Evolutionary conservation across 108 stramenopile species (phyloP).

Genomic region (Chaetoceros muelleri): DNA sequence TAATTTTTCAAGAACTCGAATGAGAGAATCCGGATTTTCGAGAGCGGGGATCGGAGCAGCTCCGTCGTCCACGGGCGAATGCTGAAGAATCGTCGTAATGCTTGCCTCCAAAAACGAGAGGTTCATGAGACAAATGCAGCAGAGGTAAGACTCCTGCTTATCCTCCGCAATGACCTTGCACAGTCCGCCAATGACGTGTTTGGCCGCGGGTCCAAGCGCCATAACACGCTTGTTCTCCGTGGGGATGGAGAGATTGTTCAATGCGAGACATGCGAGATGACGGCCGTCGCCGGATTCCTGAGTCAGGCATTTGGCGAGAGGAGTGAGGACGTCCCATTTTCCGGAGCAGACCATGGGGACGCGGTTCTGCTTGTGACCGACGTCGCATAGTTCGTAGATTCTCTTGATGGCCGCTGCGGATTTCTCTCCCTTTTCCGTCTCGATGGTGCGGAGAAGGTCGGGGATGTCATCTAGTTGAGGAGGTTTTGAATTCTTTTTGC

Average conservation of each 20-base stretch:
- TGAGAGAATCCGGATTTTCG: conserved; percentile 72
- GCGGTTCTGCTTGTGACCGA: conserved; percentile 90
- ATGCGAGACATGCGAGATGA: conserved; percentile 79
- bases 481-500: conserved; percentile 35
- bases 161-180: conserved; percentile 87
- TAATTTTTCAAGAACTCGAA: conserved; percentile 74
- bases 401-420: conserved; percentile 82
- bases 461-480: conserved; percentile 86
- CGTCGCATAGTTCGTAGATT: conserved; percentile 86
- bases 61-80: conserved; percentile 63
- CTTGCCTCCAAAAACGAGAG: conserved; percentile 86
- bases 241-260: conserved; percentile 90
- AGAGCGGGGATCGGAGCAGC: conserved; percentile 48
- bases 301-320: conserved; percentile 79
- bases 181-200: conserved; percentile 80
- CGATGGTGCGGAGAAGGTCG: conserved; percentile 76
- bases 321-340: conserved; percentile 81
- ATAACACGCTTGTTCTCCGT: conserved; percentile 90
- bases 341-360: conserved; percentile 87
- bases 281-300: conserved; percentile 84
- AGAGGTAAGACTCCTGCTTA: conserved; percentile 86
- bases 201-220: conserved; percentile 75
- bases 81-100: conserved; percentile 79
- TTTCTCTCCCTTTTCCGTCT: conserved; percentile 76
- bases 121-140: conserved; percentile 92